Percentiles rank a stretch among this genome's conserved stretches.
phyloP scores from a whole-genome alignment of 2,329 filamentous ascomycete genomes.

The Aspergillus flavus region DNA sequence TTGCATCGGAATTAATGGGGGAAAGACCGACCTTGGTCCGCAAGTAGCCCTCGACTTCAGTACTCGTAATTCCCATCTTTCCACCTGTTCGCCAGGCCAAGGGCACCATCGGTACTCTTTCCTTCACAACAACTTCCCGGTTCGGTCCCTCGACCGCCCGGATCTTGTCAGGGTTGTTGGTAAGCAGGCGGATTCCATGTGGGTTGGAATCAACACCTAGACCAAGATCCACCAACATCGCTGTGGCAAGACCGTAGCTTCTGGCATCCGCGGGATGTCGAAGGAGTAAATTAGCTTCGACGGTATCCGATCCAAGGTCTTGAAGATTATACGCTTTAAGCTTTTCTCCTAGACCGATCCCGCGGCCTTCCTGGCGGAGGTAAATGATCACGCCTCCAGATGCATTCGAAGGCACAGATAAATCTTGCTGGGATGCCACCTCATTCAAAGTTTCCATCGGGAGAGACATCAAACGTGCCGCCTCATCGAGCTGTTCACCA shows the following conservation, averaged over 20 bases:
- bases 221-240: conserved; percentile 86
- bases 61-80: conserved; percentile 77
- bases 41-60: conserved; percentile 90
- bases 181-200: conserved; percentile 71
- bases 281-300: conserved; percentile 89
- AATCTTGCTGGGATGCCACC: conserved; percentile 29
- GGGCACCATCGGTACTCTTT: conserved; percentile 93
- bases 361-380: conserved; percentile 90
- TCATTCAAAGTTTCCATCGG: conserved; percentile 44
- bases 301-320: conserved; percentile 94
- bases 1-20: not conserved
- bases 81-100: conserved; percentile 83
- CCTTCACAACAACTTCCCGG: conserved; percentile 81
- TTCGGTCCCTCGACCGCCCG: conserved; percentile 90
- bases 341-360: conserved; percentile 93
- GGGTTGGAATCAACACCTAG: conserved; percentile 65
- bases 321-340: conserved; percentile 98
- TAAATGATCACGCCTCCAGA: conserved; percentile 92
- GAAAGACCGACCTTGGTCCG: conserved; percentile 77
- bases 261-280: conserved; percentile 92
- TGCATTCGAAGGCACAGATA: conserved; percentile 51
- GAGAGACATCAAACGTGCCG: conserved; percentile 86
- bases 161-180: conserved; percentile 98
- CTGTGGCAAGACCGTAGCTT: conserved; percentile 94
- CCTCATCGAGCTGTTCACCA: conserved; percentile 95